Conservation (phyloP, 176 grass and related monocot species). For the Musa troglodytarum region DNA sequence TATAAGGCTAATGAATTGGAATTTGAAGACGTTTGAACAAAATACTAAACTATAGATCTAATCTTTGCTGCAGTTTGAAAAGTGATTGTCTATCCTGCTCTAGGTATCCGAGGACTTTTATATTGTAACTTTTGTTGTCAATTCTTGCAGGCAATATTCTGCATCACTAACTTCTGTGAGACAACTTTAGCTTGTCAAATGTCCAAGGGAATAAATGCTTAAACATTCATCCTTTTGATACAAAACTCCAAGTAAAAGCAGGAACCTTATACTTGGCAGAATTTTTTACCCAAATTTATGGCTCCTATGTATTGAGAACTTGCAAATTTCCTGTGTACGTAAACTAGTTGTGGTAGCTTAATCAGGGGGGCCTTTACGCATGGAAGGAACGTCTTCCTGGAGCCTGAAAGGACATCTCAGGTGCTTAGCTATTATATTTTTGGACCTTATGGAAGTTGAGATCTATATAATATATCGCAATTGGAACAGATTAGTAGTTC, state of each 20-base stretch:
- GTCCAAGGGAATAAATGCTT: conserved; percentile 29
- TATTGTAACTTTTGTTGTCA: conserved; percentile 27
- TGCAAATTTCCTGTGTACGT: conserved; percentile 30
- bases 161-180: conserved; percentile 43
- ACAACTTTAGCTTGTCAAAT: conserved; percentile 38
- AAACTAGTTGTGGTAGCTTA: conserved; percentile 18
- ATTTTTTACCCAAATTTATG: conserved; percentile 38
- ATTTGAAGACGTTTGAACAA: conserved; percentile 36
- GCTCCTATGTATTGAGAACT: conserved; percentile 18
- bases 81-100: too few species aligned
- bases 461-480: conserved; percentile 23
- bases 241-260: conserved; percentile 30
- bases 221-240: conserved; percentile 25
- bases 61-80: not conserved
- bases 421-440: not conserved
- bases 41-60: conserved; percentile 34
- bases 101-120: not conserved
- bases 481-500: conserved; percentile 7
- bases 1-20: conserved; percentile 4
- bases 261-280: conserved; percentile 52
- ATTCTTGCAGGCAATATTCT: conserved; percentile 20
- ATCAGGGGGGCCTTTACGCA: not conserved
- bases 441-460: conserved; percentile 1
- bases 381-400: not conserved
- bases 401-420: not conserved